Conservation (phyloP, 352 stramenopile species). For the Achlya hypogyna region DNA sequence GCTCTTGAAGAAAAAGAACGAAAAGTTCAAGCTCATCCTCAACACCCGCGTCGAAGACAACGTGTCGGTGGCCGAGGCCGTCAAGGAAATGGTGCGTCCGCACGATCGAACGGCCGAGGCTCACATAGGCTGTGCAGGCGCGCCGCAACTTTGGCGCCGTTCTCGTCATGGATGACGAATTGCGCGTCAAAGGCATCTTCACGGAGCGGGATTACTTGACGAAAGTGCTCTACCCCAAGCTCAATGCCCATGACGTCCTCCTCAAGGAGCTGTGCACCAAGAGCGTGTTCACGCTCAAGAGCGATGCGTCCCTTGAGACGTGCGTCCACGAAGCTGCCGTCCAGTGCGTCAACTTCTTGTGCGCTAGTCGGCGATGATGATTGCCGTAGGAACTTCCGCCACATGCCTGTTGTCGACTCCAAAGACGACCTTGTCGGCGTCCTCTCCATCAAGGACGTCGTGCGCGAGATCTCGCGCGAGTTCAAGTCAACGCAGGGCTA, state of each 20-base stretch:
- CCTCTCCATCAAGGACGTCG: slow-evolving; percentile 79
- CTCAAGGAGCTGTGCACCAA: slow-evolving; percentile 55
- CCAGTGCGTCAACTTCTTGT: slow-evolving; percentile 18
- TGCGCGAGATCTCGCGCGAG: slow-evolving; percentile 76
- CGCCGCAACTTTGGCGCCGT: slow-evolving; percentile 74
- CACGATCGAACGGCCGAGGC: not conserved
- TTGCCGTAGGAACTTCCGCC: slow-evolving; percentile 39
- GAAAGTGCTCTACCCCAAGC: slow-evolving; percentile 63
- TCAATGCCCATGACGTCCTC: slow-evolving; percentile 43
- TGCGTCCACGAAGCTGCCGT: slow-evolving; percentile 61
- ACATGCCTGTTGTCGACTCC: slow-evolving; percentile 71
- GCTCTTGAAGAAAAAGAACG: slow-evolving; percentile 77
- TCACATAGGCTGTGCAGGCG: slow-evolving; percentile 19
- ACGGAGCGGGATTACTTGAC: slow-evolving; percentile 78
- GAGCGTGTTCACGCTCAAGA: slow-evolving; percentile 48
- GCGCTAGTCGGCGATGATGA: not conserved
- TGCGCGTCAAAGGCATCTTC: slow-evolving; percentile 75
- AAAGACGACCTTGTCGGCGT: slow-evolving; percentile 67
- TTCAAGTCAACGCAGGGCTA: slow-evolving; percentile 62
- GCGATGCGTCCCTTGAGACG: slow-evolving; percentile 69
- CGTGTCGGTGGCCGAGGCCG: slow-evolving; percentile 57
- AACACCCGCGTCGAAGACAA: slow-evolving; percentile 77
- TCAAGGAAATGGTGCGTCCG: slow-evolving; percentile 46
- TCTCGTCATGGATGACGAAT: slow-evolving; percentile 74
- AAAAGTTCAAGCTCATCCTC: slow-evolving; percentile 68